Evolutionary conservation across 768 basidiomycete species (phyloP).

Genomic region (Naganishia vishniacii): DNA sequence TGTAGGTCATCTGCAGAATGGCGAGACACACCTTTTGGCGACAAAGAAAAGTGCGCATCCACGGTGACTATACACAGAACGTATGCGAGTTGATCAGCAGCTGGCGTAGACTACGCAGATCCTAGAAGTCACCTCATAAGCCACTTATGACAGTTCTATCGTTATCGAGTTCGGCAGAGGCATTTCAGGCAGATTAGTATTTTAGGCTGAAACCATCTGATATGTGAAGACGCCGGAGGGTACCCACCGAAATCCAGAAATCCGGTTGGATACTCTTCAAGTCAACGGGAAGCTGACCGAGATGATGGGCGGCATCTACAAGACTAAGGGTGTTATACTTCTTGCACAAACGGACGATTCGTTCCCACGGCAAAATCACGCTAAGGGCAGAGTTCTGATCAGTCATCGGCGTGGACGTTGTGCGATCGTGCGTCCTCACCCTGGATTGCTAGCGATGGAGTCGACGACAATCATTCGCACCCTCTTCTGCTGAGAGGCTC

Average conservation of each 20-base stretch:
- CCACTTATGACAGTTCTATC: constrained; percentile 78
- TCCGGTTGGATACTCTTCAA: constrained; percentile 59
- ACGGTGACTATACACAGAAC: constrained; percentile 50
- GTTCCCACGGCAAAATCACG: constrained; percentile 63
- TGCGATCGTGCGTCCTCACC: constrained; percentile 37
- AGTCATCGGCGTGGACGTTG: background rate
- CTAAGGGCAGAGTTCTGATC: constrained; percentile 34
- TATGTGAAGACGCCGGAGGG: background rate
- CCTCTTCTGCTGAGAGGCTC: constrained; percentile 46
- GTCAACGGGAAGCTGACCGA: constrained; percentile 65
- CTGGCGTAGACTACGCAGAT: constrained; percentile 49
- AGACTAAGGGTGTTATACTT: constrained; percentile 62
- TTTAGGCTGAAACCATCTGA: too few relatives aligned
- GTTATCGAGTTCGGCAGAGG: constrained; percentile 40
- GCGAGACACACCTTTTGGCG: constrained; percentile 54
- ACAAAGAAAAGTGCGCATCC: constrained; percentile 68
- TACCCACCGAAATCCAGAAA: constrained; percentile 65
- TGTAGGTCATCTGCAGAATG: too few relatives aligned
- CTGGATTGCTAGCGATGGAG: constrained; percentile 61
- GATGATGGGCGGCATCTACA: constrained; percentile 74
- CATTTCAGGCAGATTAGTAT: background rate
- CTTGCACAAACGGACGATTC: constrained; percentile 61
- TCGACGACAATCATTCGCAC: constrained; percentile 65
- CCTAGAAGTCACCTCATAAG: constrained; percentile 48
- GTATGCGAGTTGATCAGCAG: constrained; percentile 9